Base-by-base conservation (phyloP, 306 rosid species). In the Crotalaria pallida region DNA sequence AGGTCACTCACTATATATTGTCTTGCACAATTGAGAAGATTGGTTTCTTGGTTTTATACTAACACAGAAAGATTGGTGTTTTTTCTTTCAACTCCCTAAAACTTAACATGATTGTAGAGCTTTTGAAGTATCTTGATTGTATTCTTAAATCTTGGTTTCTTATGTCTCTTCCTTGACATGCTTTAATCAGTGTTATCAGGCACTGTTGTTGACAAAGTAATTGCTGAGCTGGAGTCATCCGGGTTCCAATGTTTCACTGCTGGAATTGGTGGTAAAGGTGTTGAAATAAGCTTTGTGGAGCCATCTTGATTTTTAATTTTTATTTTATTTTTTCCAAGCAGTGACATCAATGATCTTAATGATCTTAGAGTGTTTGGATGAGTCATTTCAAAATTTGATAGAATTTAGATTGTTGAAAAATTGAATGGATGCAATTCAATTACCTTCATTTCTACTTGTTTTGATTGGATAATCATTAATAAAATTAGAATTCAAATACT, bases 191-290 rank as follows among this genome's bases (percentile, higher is more conserved):
- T 90, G 77, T 86, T 94, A 53, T 87, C 97, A 68, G 86, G 86
- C 64, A 83, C 84, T 5, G 78, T 90, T 74, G 95, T 83, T 69
- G 91, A 90, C 6, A 80, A 80, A 73, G 92, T 90, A 64, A 79
- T 83, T 66, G 62, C 91, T 22, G 98, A 94, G 59, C 86, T 94
- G 48, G 92, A 94, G 88, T 87, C 95, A 2, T 72, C 84, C 67
- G 96, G 97, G 21, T 91, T 90, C 83, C 96, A 87, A 57, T 94
- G 98, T 77, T 77, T 90, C 80, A 86, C 66, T 29, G 95, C 95
- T 1, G 87, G 83, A 78, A 84, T 87, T 11, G 98, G 98, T 3
- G 96, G 96, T 21, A 74, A 76, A 44, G 97, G 98, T 23, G 97
- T 48, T 47, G 88, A 94, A 83, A 59, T 94, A 60, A 75, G 67